These are phyloP conservation scores for Eucommia ulmoides DNA, from an alignment of 257 asterid genomes.

Conservation along the genomic window DNA sequence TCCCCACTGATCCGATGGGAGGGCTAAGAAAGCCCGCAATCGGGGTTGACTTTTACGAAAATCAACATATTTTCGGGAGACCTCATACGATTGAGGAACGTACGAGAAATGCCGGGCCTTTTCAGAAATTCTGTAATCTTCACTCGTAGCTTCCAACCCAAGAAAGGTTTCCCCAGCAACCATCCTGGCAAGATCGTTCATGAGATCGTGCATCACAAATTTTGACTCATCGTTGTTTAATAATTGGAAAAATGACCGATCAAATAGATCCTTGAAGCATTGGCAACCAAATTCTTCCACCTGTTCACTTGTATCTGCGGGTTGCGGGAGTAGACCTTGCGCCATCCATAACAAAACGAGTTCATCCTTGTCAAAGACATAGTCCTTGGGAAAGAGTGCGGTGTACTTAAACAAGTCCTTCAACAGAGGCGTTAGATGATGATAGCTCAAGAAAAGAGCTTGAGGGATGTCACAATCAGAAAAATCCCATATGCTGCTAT, in stretches of 20 bases:
- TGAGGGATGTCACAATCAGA: neutral
- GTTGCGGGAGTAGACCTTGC: constrained; percentile 4
- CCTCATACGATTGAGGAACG: constrained; percentile 26
- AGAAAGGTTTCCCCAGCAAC: constrained; percentile 42
- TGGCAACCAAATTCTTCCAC: neutral
- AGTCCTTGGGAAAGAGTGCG: constrained; percentile 5
- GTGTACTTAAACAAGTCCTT: constrained; percentile 5
- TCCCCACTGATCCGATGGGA: constrained; percentile 32
- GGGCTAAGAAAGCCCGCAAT: constrained; percentile 47
- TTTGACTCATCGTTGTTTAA: constrained; percentile 18
- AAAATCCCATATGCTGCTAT: neutral
- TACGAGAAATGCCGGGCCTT: constrained; percentile 39
- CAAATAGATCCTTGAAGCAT: neutral
- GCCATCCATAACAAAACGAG: constrained; percentile 6
- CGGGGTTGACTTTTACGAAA: constrained; percentile 19
- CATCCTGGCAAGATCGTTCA: constrained; percentile 49
- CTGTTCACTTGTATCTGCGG: neutral
- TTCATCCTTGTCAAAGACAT: neutral
- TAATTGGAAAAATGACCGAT: constrained; percentile 7
- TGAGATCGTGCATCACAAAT: constrained; percentile 49
- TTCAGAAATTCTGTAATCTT: constrained; percentile 17
- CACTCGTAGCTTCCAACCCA: constrained; percentile 39
- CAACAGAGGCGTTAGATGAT: constrained; percentile 6
- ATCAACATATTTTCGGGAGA: constrained; percentile 22
- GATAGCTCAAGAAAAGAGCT: constrained; percentile 10